These are phyloP conservation scores for Penicillium sp. DNA, from an alignment of 2,329 filamentous ascomycete species.

Conservation along the genomic window DNA sequence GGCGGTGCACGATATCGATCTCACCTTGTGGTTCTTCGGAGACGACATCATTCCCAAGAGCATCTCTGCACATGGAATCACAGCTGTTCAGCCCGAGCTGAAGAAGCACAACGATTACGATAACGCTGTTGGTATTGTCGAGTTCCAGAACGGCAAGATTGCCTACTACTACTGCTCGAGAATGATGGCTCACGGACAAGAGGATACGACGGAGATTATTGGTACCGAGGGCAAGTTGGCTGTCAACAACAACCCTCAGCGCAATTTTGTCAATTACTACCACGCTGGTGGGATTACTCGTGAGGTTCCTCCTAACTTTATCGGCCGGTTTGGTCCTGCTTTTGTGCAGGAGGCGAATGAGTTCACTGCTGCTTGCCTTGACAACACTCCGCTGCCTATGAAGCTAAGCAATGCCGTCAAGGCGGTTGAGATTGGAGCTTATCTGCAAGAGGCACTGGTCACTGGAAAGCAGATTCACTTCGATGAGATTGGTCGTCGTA, in stretches of 20 bases:
- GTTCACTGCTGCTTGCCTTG: slow-evolving; percentile 60
- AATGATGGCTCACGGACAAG: slow-evolving; percentile 67
- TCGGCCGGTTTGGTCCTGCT: slow-evolving; percentile 61
- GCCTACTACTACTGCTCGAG: slow-evolving; percentile 63
- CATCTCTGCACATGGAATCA: slow-evolving; percentile 57
- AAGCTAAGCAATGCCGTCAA: slow-evolving; percentile 58
- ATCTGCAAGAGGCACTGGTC: slow-evolving; percentile 55
- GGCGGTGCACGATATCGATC: slow-evolving; percentile 67
- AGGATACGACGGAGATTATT: slow-evolving; percentile 66
- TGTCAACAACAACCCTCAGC: slow-evolving; percentile 59
- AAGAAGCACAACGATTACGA: slow-evolving; percentile 59
- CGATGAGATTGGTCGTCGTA: slow-evolving; percentile 52
- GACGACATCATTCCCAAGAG: slow-evolving; percentile 55
- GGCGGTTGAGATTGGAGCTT: slow-evolving; percentile 59
- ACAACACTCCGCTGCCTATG: slow-evolving; percentile 56
- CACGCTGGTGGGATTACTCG: slow-evolving; percentile 55
- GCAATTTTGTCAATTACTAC: slow-evolving; percentile 57
- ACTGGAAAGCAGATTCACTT: slow-evolving; percentile 58
- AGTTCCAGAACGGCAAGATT: slow-evolving; percentile 63
- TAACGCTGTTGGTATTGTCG: slow-evolving; percentile 63
- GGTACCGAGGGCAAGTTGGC: slow-evolving; percentile 64
- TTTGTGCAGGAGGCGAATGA: slow-evolving; percentile 65
- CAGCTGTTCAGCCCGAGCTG: slow-evolving; percentile 58
- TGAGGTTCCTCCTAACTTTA: slow-evolving; percentile 63
- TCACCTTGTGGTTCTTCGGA: slow-evolving; percentile 63